Evolutionary conservation across 1,284 basidiomycete genomes (phyloP).

Genomic region (Leccinum solheimii): DNA sequence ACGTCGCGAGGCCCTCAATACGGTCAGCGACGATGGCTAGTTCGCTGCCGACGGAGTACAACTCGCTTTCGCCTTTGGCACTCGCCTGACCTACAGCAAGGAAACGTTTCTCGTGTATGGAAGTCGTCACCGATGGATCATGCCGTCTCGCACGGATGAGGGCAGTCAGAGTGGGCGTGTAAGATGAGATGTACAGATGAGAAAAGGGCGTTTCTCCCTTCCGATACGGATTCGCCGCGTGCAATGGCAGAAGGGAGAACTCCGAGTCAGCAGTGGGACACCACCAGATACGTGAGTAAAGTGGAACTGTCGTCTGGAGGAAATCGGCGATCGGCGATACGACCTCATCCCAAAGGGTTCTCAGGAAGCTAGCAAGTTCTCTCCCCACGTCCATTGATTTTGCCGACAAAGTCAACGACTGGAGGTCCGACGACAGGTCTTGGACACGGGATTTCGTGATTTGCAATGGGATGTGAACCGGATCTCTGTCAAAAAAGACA

Average conservation of each 20-base stretch:
- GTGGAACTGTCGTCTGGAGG: background rate
- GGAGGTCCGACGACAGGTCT: background rate
- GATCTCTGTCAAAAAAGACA: background rate
- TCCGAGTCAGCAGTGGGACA: background rate
- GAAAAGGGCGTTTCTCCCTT: background rate
- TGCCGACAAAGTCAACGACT: background rate
- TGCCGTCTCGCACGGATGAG: background rate
- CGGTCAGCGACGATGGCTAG: background rate
- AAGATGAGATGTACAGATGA: background rate
- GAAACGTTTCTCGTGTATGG: background rate
- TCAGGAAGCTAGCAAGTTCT: background rate
- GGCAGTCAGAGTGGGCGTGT: background rate
- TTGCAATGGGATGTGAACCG: background rate
- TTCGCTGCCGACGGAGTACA: background rate
- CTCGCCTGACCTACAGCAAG: background rate
- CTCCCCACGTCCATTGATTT: fast-evolving
- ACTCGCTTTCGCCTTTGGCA: background rate
- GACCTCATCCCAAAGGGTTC: background rate
- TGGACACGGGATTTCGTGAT: background rate
- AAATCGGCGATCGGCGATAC: background rate
- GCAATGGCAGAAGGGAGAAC: background rate
- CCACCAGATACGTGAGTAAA: background rate
- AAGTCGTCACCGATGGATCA: background rate
- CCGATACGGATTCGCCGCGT: background rate
- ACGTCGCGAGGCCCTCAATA: background rate